Evolutionary conservation across 768 basidiomycete species (phyloP), one percentile per base, ranked within the genome.

Genomic region (Boletales sp.): DNA sequence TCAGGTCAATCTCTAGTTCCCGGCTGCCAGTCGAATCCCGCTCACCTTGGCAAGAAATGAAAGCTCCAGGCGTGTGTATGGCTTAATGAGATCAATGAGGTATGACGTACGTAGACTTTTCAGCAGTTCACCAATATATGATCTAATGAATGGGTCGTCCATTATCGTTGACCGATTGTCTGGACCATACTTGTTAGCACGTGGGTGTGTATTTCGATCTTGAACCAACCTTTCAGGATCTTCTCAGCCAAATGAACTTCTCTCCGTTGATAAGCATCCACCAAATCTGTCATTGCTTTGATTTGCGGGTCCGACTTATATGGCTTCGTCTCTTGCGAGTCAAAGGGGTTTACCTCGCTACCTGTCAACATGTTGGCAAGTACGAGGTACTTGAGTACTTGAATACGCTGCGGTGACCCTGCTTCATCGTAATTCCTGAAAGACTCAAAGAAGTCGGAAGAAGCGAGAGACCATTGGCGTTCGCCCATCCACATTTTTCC

Each of bases 401-500:
- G 95, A 24, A 97, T 97, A 27, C 97, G 78, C 67, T 98, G 94
- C 1, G 93, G 87, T 4, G 92, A 94, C 6, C 97, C 97, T 12
- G 94, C 93, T 67, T 99, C 97, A 59, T 99, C 97, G 65, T 98
- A 99, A 64, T 95, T 97, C 58, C 90, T 82, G 80, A 99, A 99
- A 2, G 94, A 97, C 59, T 98, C 95, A 70, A 98, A 98, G 69
- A 99, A 97, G 71, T 99, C 97, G 65, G 93, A 90, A 55, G 92
- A 94, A 0, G 97, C 97, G 50, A 91, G 83, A 48, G 90, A 87
- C 94, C 95, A 99, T 73, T 97, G 90, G 87, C 95, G 89, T 77
- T 98, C 97, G 51, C 91, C 93, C 97, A 99, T 98, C 94, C 97
- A 98, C 97, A 99, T 99, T 72, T 99, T 99, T 3, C 97, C 97